Conservation (phyloP, 495 filamentous ascomycete genomes). For the Parachaetomium inaequale region DNA sequence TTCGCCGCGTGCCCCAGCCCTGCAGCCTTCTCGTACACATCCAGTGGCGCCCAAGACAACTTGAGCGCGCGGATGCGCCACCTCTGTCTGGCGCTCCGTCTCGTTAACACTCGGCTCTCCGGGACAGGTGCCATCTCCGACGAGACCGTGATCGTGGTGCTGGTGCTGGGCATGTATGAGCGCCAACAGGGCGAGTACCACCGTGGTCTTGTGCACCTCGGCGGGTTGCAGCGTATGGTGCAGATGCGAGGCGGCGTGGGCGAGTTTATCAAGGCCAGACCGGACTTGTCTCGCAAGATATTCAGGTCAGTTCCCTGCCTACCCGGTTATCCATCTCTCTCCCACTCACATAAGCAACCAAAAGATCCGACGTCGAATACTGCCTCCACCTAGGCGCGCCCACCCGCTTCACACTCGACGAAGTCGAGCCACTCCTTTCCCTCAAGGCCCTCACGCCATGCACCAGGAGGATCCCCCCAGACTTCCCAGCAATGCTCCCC, state of each 20-base stretch:
- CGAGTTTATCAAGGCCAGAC: not conserved
- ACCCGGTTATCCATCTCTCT: not conserved
- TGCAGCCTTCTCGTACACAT: not conserved
- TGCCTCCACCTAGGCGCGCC: not conserved
- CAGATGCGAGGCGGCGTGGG: not conserved
- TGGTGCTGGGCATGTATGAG: not conserved
- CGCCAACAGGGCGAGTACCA: not conserved
- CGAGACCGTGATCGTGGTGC: not conserved
- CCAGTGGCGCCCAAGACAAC: not conserved
- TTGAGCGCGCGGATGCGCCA: not conserved
- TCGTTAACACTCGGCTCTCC: constrained; percentile 1
- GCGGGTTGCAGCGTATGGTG: constrained; percentile 1
- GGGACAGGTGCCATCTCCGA: not conserved
- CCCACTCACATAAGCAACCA: not conserved
- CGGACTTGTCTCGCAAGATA: not conserved
- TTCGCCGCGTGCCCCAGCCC: not conserved
- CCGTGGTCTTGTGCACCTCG: not conserved
- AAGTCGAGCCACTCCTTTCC: not conserved
- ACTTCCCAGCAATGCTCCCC: not conserved
- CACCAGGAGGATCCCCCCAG: too few relatives aligned
- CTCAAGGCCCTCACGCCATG: not conserved
- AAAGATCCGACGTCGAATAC: constrained; percentile 4
- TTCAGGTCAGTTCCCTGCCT: not conserved
- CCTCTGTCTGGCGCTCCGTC: not conserved
- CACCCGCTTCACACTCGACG: not conserved